Base-by-base conservation (phyloP, 1,284 basidiomycete genomes). In the Cryptococcus jaspeensis region DNA sequence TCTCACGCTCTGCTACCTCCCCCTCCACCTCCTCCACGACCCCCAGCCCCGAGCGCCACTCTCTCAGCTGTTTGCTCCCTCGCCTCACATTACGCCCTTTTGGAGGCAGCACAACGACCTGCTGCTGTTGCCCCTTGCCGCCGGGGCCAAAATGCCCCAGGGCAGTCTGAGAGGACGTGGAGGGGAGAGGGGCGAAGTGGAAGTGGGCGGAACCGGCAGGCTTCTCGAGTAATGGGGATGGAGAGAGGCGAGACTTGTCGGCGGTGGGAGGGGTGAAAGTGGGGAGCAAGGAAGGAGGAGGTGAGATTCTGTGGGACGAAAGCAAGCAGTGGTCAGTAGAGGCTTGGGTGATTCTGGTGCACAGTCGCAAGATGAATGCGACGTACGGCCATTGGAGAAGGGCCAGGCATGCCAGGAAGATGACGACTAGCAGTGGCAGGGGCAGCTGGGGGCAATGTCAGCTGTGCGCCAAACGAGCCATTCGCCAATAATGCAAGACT, bases 291-390 rank as follows among this genome's bases (percentile, higher is more conserved):
- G 61, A 53, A 16, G 50, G 53, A 40, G 53, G 35, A 46, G 47
- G 45, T 32, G 58, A 41, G 35, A 61, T 45, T 15, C 62, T 57
- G 32, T 16, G 32, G n/a, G 41, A 28, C 5, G n/a, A 15, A 9
- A 89, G 66, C 73, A 87, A 54, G 87, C 86, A 6, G 57, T 77
- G 54, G 58, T 46, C n/a, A 67, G 65, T 15, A 22, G n/a, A n/a
- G n/a, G n/a, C n/a, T n/a, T n/a, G n/a, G n/a, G n/a, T n/a, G n/a
- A n/a, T n/a, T n/a, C n/a, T n/a, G n/a, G n/a, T n/a, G n/a, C 12
- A 4, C 12, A 8, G 42, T 13, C 35, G 16, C 23, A 32, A 50
- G 15, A 59, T 65, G 22, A 37, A 57, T 49, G 54, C n/a, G 20
- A 53, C 48, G 58, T 50, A 59, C 53, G 62, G 62, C 54, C 56